These are phyloP conservation scores for Phaffomyces antillensis DNA, from an alignment of 805 yeast species.

Conservation along the genomic window DNA sequence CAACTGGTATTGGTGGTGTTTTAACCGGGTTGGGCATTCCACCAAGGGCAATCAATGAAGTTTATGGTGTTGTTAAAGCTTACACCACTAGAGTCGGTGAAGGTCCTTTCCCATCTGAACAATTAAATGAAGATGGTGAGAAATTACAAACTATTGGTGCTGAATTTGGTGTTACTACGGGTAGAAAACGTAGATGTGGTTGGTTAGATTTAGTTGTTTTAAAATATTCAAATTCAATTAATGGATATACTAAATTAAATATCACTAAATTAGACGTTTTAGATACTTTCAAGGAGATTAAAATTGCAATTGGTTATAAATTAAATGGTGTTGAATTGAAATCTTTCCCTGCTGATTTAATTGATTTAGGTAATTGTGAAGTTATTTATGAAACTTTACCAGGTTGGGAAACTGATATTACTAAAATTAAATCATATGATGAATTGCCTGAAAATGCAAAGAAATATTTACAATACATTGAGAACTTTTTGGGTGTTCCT, in stretches of 20 bases:
- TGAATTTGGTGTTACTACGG: slow-evolving; percentile 96
- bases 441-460: slow-evolving; percentile 87
- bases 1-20: slow-evolving; percentile 97
- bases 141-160: slow-evolving; percentile 87
- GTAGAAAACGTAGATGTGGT: slow-evolving; percentile 98
- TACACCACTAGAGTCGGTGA: slow-evolving; percentile 99
- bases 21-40: slow-evolving; percentile 95
- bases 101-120: slow-evolving; percentile 99
- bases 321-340: slow-evolving; percentile 68
- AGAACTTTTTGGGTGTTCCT: slow-evolving; percentile 75
- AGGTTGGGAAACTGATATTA: slow-evolving; percentile 89
- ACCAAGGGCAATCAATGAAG: slow-evolving; percentile 72
- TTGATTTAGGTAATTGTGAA: slow-evolving; percentile 77
- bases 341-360: slow-evolving; percentile 90
- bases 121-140: slow-evolving; percentile 80
- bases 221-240: slow-evolving; percentile 83
- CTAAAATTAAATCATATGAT: slow-evolving; percentile 57
- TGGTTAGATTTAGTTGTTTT: slow-evolving; percentile 96
- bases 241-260: slow-evolving; percentile 92
- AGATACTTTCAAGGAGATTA: slow-evolving; percentile 81
- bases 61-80: slow-evolving; percentile 96
- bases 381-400: slow-evolving; percentile 88
- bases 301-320: slow-evolving; percentile 80
- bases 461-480: slow-evolving; percentile 78
- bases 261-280: slow-evolving; percentile 94